Evolutionary conservation across 805 yeast genomes (phyloP).

Genomic region (Priceomyces carsonii): DNA sequence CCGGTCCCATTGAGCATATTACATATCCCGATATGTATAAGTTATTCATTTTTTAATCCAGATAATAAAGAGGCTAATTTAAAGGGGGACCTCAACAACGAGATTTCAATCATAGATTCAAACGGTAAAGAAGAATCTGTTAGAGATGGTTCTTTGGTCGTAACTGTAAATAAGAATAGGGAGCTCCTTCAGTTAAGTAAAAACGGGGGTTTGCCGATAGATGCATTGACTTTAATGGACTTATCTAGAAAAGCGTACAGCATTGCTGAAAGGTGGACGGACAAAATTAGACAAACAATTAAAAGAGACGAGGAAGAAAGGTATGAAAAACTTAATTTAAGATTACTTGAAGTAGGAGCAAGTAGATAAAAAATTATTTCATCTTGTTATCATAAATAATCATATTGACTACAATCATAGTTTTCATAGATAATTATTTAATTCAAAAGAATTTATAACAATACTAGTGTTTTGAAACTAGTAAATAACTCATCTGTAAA

Average conservation of each 20-base stretch:
- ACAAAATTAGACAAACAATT: constrained; percentile 56
- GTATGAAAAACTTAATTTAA: constrained; percentile 34
- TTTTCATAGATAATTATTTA: background rate
- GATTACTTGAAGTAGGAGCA: constrained; percentile 39
- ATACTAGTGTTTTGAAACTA: too few relatives aligned
- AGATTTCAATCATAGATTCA: constrained; percentile 73
- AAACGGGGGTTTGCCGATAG: constrained; percentile 87
- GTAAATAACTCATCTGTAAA: too few relatives aligned
- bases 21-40: constrained; percentile 87
- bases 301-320: constrained; percentile 54
- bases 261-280: constrained; percentile 65
- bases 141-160: constrained; percentile 76
- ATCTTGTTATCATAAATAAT: constrained; percentile 1
- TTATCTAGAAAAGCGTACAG: constrained; percentile 67
- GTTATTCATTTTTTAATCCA: constrained; percentile 84
- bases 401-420: background rate
- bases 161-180: constrained; percentile 85
- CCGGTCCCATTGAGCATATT: constrained; percentile 84
- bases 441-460: too few relatives aligned
- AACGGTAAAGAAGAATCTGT: constrained; percentile 72
- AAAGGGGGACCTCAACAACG: constrained; percentile 62
- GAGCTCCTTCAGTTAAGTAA: constrained; percentile 89
- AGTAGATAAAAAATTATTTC: constrained; percentile 18
- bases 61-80: constrained; percentile 63
- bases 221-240: constrained; percentile 64